Base-by-base conservation (phyloP, 176 grass and related monocot genomes). In the Rhynchospora breviuscula region DNA sequence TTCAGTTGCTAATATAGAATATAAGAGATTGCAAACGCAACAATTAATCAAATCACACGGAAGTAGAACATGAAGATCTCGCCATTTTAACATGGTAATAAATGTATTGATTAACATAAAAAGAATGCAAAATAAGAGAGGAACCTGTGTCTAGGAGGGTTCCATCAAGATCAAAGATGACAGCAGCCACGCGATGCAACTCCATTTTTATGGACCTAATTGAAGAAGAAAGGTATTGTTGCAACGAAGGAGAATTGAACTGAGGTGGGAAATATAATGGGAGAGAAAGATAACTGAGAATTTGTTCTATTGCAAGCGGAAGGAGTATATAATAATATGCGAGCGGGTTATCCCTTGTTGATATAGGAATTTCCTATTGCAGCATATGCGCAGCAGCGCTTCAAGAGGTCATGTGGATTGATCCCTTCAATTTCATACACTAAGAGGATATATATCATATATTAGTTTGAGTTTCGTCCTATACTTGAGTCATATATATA, bases 151-250 rank as follows among this genome's bases (percentile, higher is more conserved):
- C 92, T 5, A 98, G 57, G 52, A 98, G 85, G 8, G 95, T 98
- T 75, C 95, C 95, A 49, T 94, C 95, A 66, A 98, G 85, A 74
- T 98, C 95, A 25, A 98, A 87, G 68, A 98, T 93, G 58, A 94
- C 90, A 14, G 90, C 92, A 9, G 73, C 82, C 40, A 94, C 59
- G 31, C 60, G 71, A 58, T 35, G 78, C 59, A 46, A 10, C 15
- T 86, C 92, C 95, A 98, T 98, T 57, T 78, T 9, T 6, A 18
- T 69, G 90, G 17, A 49, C 6, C 19, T 35, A 59, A 21, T 22
- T 11, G 18, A 19, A 51, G 46, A 11, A 47, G 7, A 3, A 4
- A 40, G 10, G 14, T 77, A 54, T 9, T 77, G 22, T 2, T 56
- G 7, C 29, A 5, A 7, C 0, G 49, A 51, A 51, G 22, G 23